phyloP scores from a whole-genome alignment of 2,329 filamentous ascomycete species.

The Fusarium verrucosum region DNA sequence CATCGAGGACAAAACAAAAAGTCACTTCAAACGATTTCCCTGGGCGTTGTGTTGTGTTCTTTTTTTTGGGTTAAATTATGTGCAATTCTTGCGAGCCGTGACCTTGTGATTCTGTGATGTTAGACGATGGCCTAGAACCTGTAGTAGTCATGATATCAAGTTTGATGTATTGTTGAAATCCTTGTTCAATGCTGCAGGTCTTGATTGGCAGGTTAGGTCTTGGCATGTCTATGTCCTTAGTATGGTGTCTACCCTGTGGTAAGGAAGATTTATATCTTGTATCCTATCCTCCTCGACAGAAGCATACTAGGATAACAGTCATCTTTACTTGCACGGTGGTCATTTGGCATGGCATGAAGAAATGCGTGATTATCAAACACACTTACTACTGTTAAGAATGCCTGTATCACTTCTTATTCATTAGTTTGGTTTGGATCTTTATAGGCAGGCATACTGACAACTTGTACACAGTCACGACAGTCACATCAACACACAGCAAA shows the following conservation, averaged over 20 bases:
- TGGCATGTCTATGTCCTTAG: background rate
- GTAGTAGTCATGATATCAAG: background rate
- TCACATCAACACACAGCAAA: background rate
- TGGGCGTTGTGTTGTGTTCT: constrained; percentile 13
- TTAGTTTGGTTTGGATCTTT: background rate
- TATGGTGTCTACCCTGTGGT: background rate
- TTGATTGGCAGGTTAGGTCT: background rate
- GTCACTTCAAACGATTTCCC: constrained; percentile 44
- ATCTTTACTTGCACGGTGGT: background rate
- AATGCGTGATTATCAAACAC: background rate
- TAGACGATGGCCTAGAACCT: too few relatives aligned
- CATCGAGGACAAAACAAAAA: constrained; percentile 58
- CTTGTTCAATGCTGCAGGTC: background rate
- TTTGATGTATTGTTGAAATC: too few relatives aligned
- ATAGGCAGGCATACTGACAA: background rate
- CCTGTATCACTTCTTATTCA: too few relatives aligned
- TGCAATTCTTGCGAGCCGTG: constrained; percentile 19
- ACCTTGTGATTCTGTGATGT: background rate
- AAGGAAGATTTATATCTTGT: background rate
- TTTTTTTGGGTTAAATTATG: constrained; percentile 12
- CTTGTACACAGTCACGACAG: background rate
- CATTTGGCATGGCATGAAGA: background rate
- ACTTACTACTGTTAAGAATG: background rate
- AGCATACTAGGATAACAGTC: background rate
- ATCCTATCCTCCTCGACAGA: background rate